Conservation (phyloP, 2,329 filamentous ascomycete species). For the Beauveria pseudobassiana region DNA sequence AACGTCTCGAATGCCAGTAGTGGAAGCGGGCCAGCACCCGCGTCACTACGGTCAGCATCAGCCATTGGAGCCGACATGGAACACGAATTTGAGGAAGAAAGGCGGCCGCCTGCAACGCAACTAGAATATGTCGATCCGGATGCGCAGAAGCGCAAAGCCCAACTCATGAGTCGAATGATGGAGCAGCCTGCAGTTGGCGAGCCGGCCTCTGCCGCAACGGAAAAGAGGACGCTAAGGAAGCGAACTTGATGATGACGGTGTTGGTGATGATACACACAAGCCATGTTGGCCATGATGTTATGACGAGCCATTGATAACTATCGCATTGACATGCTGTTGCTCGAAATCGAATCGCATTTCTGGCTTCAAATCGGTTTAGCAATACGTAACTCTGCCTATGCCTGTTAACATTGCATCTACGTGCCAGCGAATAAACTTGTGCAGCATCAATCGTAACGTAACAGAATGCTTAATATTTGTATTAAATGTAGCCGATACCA, state of each 20-base stretch:
- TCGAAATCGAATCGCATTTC: background rate
- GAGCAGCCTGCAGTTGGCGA: slow-evolving; percentile 13
- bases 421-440: background rate
- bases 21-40: slow-evolving; percentile 31
- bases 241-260: background rate
- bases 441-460: too few relatives aligned
- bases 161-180: slow-evolving; percentile 39
- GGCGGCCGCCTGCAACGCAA: slow-evolving; percentile 40
- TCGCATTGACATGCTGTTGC: background rate
- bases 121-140: slow-evolving; percentile 46
- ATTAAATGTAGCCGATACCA: slow-evolving; percentile 1
- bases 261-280: background rate
- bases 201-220: background rate
- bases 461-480: background rate
- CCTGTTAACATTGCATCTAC: background rate
- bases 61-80: slow-evolving; percentile 13
- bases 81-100: slow-evolving; percentile 20
- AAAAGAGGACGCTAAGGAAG: slow-evolving; percentile 1
- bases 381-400: background rate
- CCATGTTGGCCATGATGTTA: background rate
- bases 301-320: background rate
- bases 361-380: background rate
- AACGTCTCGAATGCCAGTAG: slow-evolving; percentile 47
- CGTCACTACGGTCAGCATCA: slow-evolving; percentile 12
- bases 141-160: slow-evolving; percentile 35